Evolutionary conservation across 306 rosid species (phyloP), one percentile per base, ranked within the genome.

Genomic region (Alnus glutinosa): DNA sequence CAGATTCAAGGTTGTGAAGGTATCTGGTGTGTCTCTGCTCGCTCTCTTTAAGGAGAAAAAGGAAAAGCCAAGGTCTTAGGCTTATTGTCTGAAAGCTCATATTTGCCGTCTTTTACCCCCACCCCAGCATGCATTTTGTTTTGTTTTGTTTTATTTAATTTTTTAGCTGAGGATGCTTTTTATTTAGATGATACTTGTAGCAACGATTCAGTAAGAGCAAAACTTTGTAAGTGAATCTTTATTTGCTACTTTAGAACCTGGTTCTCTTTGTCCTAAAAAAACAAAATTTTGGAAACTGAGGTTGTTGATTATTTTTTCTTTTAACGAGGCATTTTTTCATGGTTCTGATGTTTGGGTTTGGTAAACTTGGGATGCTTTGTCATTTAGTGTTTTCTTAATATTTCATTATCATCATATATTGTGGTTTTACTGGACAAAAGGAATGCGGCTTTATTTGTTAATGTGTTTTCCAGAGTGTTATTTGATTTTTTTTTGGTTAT

Each of bases 1-100:
- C 39, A 77, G 95, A 16, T 90, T 92, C 79, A 89, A 92, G 90
- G 95, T 92, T 50, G 92, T 90, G 74, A 91, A 90, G 79, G 93
- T 87, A 4, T 89, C 91, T 4, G 88, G 93, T 48, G 96, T 91
- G 7, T 90, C 92, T 37, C 90, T 92, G 32, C 70, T 90, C 71
- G 91, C 97, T 14, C 93, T 92, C 12, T 92, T 92, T 83, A 90
- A 90, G 91, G 96, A 91, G 90, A 91, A 91, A 89, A 91, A 91
- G 85, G 96, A 91, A 83, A 91, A 91, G 85, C 93, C 96, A 49
- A 89, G 96, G 82, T 91, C 96, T 72, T 88, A 85, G 77, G n/a
- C 75, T 75, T 51, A 70, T 59, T 2, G 2, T 1, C 19, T 44
- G 23, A 19, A 12, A 5, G 18, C 23, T 10, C 37, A 9, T 72